phyloP scores from a whole-genome alignment of 768 basidiomycete genomes.

The Boletellus ananiceps region DNA sequence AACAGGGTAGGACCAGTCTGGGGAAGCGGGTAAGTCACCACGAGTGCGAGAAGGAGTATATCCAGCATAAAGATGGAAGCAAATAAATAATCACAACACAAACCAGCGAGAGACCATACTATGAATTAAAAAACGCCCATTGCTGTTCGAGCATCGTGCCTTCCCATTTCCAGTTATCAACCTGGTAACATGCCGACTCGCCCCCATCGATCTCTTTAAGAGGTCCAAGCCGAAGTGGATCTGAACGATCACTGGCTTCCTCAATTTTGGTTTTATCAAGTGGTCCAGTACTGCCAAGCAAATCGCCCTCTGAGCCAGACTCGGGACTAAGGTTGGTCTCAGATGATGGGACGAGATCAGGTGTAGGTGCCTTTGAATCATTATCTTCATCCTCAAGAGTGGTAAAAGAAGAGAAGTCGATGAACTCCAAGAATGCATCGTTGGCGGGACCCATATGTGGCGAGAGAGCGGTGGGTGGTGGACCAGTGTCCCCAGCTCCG shows the following conservation, averaged over 20 bases:
- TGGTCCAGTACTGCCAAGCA: constrained; percentile 40
- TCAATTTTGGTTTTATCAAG: constrained; percentile 52
- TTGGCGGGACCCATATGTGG: constrained; percentile 35
- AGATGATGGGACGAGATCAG: constrained; percentile 64
- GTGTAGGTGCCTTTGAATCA: constrained; percentile 64
- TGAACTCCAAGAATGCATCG: constrained; percentile 44
- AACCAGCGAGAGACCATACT: constrained; percentile 23
- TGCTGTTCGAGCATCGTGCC: constrained; percentile 65
- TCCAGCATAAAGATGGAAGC: constrained; percentile 41
- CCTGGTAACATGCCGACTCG: constrained; percentile 61
- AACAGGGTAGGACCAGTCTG: constrained; percentile 24
- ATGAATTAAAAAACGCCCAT: constrained; percentile 61
- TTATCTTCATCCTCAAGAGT: constrained; percentile 54
- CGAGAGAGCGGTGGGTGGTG: constrained; percentile 31
- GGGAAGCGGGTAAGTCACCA: constrained; percentile 31
- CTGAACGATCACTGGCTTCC: constrained; percentile 39
- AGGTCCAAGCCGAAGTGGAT: constrained; percentile 53
- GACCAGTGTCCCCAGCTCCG: constrained; percentile 26
- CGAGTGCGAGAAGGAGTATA: constrained; percentile 27
- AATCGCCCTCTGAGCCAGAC: constrained; percentile 62
- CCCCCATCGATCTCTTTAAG: constrained; percentile 75
- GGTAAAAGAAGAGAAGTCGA: constrained; percentile 65
- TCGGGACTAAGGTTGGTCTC: constrained; percentile 77
- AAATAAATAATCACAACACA: constrained; percentile 37
- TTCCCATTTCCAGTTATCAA: constrained; percentile 68